Percentiles rank a stretch among this genome's conserved stretches.
Conservation (phyloP, 176 grass and related monocot genomes). For the Eragrostis curvula region DNA sequence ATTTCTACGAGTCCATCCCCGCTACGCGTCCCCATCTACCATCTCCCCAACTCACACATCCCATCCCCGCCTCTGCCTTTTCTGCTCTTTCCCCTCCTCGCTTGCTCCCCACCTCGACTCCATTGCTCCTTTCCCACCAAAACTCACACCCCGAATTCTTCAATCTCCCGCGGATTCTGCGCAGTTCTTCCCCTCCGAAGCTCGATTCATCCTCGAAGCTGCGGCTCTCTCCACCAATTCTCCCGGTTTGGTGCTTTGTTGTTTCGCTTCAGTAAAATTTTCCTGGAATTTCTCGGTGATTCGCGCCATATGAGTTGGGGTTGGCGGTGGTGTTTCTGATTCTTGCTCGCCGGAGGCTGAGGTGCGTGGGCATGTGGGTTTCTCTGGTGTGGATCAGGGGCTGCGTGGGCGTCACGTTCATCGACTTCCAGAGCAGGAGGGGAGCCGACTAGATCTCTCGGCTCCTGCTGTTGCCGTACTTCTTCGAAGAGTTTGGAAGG, state of each 20-base stretch:
- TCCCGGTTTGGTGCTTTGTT: background rate
- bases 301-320: slow-evolving; percentile 40
- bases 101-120: slow-evolving; percentile 16
- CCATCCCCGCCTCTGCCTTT: background rate
- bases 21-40: slow-evolving; percentile 52
- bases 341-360: slow-evolving; percentile 1
- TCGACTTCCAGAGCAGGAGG: slow-evolving; percentile 72
- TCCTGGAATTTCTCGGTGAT: slow-evolving; percentile 26
- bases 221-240: background rate
- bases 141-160: slow-evolving; percentile 32
- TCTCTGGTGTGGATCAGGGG: slow-evolving; percentile 91
- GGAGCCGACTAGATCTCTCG: slow-evolving; percentile 60
- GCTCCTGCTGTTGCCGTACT: slow-evolving; percentile 17
- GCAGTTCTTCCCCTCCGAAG: background rate
- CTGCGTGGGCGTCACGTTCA: slow-evolving; percentile 76
- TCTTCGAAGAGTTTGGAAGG: background rate
- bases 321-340: slow-evolving; percentile 18
- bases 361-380: slow-evolving; percentile 75
- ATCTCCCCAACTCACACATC: slow-evolving; percentile 33
- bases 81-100: slow-evolving; percentile 45
- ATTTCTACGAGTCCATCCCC: slow-evolving; percentile 14
- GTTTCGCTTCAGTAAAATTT: background rate
- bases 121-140: slow-evolving; percentile 37
- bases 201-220: slow-evolving; percentile 15
- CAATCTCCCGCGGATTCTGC: background rate